These are phyloP conservation scores for Aspergillus sp. DNA, from an alignment of 2,329 filamentous ascomycete genomes.

Conservation along the genomic window DNA sequence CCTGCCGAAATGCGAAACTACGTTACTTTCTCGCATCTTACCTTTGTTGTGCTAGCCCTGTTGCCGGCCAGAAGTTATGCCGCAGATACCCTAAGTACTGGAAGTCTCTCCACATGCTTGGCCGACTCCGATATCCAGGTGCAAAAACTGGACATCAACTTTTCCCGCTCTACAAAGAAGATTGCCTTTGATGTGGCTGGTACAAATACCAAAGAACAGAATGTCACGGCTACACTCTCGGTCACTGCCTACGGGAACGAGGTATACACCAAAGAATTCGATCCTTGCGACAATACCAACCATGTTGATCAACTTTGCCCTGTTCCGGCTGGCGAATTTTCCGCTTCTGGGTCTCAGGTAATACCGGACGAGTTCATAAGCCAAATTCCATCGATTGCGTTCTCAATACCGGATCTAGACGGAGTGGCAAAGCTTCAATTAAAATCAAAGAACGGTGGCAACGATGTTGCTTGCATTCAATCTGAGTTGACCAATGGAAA, in stretches of 20 bases:
- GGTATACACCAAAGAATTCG: constrained; percentile 76
- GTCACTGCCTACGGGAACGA: constrained; percentile 82
- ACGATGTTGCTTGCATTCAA: constrained; percentile 76
- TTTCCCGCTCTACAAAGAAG: constrained; percentile 70
- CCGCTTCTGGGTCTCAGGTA: constrained; percentile 67
- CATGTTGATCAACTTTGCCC: constrained; percentile 78
- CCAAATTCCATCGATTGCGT: constrained; percentile 84
- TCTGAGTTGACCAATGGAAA: constrained; percentile 86
- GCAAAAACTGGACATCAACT: constrained; percentile 72
- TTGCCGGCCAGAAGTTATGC: constrained; percentile 53
- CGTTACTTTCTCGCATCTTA: constrained; percentile 19
- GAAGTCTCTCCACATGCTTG: constrained; percentile 74
- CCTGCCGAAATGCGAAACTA: constrained; percentile 26
- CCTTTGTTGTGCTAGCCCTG: constrained; percentile 28
- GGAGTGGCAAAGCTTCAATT: constrained; percentile 80
- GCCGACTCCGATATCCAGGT: constrained; percentile 62
- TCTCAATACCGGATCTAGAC: constrained; percentile 85
- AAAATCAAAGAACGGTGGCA: constrained; percentile 57
- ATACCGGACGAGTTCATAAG: constrained; percentile 71
- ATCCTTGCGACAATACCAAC: constrained; percentile 72
- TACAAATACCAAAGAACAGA: constrained; percentile 69
- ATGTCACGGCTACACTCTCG: constrained; percentile 73
- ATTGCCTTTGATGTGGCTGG: constrained; percentile 83
- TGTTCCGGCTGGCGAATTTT: constrained; percentile 72
- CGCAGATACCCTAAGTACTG: constrained; percentile 73